Evolutionary conservation across 257 asterid species (phyloP).

Genomic region (Ehretia macrophylla): DNA sequence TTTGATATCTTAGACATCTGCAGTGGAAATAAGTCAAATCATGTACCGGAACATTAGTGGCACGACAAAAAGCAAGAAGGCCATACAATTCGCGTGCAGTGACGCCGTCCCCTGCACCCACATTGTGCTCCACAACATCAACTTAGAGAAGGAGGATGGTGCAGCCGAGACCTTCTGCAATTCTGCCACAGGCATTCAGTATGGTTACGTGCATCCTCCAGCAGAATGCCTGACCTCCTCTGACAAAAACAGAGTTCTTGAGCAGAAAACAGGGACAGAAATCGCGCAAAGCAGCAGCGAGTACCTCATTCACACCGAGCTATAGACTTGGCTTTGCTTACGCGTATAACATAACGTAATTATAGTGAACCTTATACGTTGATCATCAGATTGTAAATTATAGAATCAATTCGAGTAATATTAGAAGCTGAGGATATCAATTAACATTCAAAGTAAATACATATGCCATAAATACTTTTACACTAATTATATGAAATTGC

Average conservation of each 20-base stretch:
- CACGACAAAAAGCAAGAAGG: slow-evolving; percentile 49
- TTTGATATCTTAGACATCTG: slow-evolving; percentile 48
- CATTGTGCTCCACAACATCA: slow-evolving; percentile 57
- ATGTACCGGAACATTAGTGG: slow-evolving; percentile 59
- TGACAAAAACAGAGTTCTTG: slow-evolving; percentile 24
- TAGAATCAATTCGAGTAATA: slow-evolving; percentile 8
- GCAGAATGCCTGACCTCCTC: slow-evolving; percentile 64
- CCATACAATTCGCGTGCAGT: slow-evolving; percentile 78
- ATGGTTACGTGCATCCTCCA: slow-evolving; percentile 70
- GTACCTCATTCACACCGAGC: slow-evolving; percentile 54
- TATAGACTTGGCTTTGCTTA: slow-evolving; percentile 23
- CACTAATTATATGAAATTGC: no score
- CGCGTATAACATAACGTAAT: no score
- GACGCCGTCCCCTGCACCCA: slow-evolving; percentile 68
- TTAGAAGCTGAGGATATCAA: background rate
- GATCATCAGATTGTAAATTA: slow-evolving; percentile 6
- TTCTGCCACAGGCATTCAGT: slow-evolving; percentile 59
- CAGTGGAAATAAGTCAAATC: slow-evolving; percentile 63
- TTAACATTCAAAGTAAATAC: background rate
- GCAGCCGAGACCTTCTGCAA: slow-evolving; percentile 70
- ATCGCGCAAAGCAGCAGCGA: background rate
- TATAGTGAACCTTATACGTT: background rate
- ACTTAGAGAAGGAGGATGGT: slow-evolving; percentile 55
- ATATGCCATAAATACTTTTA: background rate
- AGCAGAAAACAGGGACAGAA: slow-evolving; percentile 19